Evolutionary conservation across 2,329 filamentous ascomycete species (phyloP).

Genomic region (Clonostachys sp.): DNA sequence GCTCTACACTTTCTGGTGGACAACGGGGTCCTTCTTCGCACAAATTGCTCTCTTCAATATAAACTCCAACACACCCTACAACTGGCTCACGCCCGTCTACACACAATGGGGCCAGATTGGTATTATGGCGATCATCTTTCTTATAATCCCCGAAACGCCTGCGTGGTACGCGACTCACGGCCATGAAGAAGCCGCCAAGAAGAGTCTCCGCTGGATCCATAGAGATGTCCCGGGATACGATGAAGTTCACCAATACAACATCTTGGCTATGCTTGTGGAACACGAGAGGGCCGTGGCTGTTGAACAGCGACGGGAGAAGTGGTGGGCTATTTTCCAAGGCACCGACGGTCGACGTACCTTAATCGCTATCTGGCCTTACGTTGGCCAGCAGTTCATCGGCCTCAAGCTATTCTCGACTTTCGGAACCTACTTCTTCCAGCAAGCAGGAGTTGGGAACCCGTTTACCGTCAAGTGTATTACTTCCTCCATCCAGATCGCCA

Average conservation of each 20-base stretch:
- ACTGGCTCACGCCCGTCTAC: conserved; percentile 33
- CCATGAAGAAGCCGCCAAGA: conserved; percentile 10
- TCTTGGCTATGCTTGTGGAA: conserved; percentile 7
- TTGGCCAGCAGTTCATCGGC: conserved; percentile 14
- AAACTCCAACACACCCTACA: conserved; percentile 15
- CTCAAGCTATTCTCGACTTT: conserved; percentile 11
- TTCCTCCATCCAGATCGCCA: conserved; percentile 7
- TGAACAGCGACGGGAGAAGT: conserved; percentile 10
- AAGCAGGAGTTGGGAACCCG: conserved; percentile 9
- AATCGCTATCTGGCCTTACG: conserved; percentile 17
- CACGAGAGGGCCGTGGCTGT: conserved; percentile 14
- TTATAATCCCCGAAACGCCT: conserved; percentile 26
- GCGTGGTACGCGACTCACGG: conserved; percentile 25
- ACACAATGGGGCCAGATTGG: conserved; percentile 39
- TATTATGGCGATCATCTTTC: conserved; percentile 28
- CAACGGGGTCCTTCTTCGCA: conserved; percentile 33
- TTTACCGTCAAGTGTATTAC: conserved; percentile 11
- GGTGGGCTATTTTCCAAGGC: conserved; percentile 21
- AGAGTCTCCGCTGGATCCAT: conserved; percentile 10
- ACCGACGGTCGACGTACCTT: conserved; percentile 19
- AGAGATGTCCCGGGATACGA: conserved; percentile 17
- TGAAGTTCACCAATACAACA: conserved; percentile 6
- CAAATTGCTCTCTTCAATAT: conserved; percentile 31
- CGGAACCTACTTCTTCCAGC: conserved; percentile 14
- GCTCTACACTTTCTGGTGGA: conserved; percentile 36